Evolutionary conservation across 2,329 filamentous ascomycete species (phyloP), one percentile per base, ranked within the genome.

Genomic region (Colletotrichum sp.): DNA sequence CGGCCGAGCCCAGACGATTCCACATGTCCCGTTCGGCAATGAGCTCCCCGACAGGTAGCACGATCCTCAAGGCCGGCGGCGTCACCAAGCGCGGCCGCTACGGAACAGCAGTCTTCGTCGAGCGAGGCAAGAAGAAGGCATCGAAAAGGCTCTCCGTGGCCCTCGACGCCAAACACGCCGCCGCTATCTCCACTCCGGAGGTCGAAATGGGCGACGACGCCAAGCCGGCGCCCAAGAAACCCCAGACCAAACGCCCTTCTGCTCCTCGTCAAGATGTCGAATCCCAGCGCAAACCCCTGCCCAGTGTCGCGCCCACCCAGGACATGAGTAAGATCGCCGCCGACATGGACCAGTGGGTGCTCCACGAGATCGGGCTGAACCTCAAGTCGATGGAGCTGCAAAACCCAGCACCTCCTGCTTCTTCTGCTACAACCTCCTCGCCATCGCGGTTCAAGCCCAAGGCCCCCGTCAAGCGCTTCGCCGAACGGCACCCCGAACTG

Each of bases 271-370:
- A 52, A 9, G 59, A 60, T n/a, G 60, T 70, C 12, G 65, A 69
- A 9, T 57, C 76, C 16, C 52, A 78, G 15, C 75, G 72, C 66
- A 77, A 66, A 34, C 72, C 77, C 15, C 65, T 78, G 66, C 77
- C 85, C 16, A 79, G 79, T 81, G 80, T 81, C 26, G 83, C 81
- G 4, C 83, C 86, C 73, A 82, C 79, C 39, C 82, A 86, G 76
- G 86, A 90, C 59, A 87, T 90, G 84, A 87, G 89, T 55, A 85
- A 87, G 77, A 85, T 92, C 44, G 84, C 89, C 3, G 87, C 87
- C 8, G 89, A 90, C 39, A 92, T 92, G 90, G 88, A 92, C 79
- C 84, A 86, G 36, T 93, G 90, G 85, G 90, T 91, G 1, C 84
- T 93, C 77, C 85, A 89, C 78, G 88, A 93, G 76, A 92, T 93